phyloP scores from a whole-genome alignment of 2,329 filamentous ascomycete species.

The Cyphellophora attinorum region DNA sequence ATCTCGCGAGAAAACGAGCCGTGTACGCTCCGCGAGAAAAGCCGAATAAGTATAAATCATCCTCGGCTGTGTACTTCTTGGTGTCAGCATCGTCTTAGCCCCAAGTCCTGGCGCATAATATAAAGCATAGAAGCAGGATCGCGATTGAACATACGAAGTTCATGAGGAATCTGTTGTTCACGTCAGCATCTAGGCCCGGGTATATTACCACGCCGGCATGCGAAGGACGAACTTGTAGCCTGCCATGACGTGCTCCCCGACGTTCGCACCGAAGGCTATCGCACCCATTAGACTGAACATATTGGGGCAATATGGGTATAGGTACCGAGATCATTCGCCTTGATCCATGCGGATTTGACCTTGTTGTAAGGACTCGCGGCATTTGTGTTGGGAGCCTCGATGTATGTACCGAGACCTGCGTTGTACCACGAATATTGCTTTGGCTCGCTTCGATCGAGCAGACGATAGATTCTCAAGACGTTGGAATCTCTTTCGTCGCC shows the following conservation, averaged over 20 bases:
- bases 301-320: too few relatives aligned
- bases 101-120: too few relatives aligned
- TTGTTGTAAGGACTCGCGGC: constrained; percentile 40
- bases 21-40: constrained; percentile 67
- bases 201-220: too few relatives aligned
- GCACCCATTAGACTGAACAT: too few relatives aligned
- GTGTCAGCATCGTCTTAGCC: too few relatives aligned
- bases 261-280: constrained; percentile 66
- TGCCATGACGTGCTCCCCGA: constrained; percentile 73
- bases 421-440: constrained; percentile 19
- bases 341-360: too few relatives aligned
- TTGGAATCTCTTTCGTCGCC: constrained; percentile 37
- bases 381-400: too few relatives aligned
- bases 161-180: too few relatives aligned
- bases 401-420: constrained; percentile 57
- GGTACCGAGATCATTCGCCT: too few relatives aligned
- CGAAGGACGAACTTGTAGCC: constrained; percentile 74
- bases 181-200: too few relatives aligned
- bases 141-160: too few relatives aligned
- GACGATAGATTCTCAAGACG: constrained; percentile 37
- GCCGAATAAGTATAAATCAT: constrained; percentile 61
- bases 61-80: constrained; percentile 52
- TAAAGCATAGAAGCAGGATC: too few relatives aligned
- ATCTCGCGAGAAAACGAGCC: constrained; percentile 68
- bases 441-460: constrained; percentile 19